These are phyloP conservation scores for Mantamonas sphyraenae DNA, from an alignment of 78 protist genomes.

Conservation along the genomic window DNA sequence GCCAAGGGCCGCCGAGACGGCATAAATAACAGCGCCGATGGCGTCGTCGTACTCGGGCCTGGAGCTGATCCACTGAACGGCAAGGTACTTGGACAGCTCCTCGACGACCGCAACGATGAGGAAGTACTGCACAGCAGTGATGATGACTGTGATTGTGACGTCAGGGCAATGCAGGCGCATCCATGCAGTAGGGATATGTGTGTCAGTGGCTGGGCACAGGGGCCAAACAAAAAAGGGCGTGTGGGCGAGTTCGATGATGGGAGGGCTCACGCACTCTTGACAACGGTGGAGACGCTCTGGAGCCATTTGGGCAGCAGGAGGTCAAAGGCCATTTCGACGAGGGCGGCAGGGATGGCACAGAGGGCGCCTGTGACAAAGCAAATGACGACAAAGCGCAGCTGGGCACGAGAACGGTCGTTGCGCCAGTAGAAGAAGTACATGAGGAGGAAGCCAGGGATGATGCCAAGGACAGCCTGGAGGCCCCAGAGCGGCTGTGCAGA, in stretches of 20 bases:
- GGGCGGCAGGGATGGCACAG: neutral
- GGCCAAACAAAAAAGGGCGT: neutral
- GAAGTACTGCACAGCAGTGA: neutral
- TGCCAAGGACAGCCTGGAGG: slow-evolving; percentile 1
- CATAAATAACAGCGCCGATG: neutral
- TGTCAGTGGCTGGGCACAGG: neutral
- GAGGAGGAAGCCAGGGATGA: neutral
- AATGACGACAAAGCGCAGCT: neutral
- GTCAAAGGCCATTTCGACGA: too few relatives aligned
- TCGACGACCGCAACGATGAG: neutral
- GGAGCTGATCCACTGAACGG: neutral
- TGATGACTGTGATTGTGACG: neutral
- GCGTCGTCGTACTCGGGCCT: too few relatives aligned
- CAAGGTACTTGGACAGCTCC: neutral
- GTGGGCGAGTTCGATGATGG: neutral
- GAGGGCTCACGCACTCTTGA: neutral
- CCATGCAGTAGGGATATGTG: neutral
- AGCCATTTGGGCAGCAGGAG: neutral
- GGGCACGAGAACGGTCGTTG: neutral
- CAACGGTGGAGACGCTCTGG: neutral
- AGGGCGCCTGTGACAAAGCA: neutral
- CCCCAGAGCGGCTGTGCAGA: too few relatives aligned
- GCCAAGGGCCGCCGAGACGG: slow-evolving; percentile 1
- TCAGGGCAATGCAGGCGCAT: neutral
- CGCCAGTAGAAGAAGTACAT: slow-evolving; percentile 1